Base-by-base conservation (phyloP, 331 rosid species). In the Acacia concinna region DNA sequence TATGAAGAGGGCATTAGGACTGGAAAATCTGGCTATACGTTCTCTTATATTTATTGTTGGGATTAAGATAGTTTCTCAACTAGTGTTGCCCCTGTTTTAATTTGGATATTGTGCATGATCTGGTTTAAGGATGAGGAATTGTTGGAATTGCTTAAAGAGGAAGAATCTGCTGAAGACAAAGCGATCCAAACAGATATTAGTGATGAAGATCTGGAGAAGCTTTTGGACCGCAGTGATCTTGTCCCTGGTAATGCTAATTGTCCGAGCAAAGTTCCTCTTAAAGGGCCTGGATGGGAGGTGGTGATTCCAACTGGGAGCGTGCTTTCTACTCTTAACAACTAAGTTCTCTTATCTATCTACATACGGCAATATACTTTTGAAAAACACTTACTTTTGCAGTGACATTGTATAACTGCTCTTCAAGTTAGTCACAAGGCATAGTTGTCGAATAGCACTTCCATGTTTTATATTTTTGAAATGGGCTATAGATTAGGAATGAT, bases 251-350 rank as follows among this genome's bases (percentile, higher is more conserved):
- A 78, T 20, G 38, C 25, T 0, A 71, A 81, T 40, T 64, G 76
- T 47, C 68, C 84, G 28, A 83, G 6, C 2, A 65, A 44, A 23
- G 28, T 79, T 77, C 89, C 98, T 9, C 86, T 86, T 14, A 88
- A 86, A 75, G 99, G 99, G 27, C 98, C 97, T 57, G 99, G 99
- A 46, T 96, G 99, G 99, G 97, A 96, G 83, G 98, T 96, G 81
- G 99, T 96, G 83, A 70, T 90, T 56, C 90, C 99, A 0, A 79
- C 87, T 37, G 99, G 96, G 31, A 90, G 93, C 80, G 78, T 96
- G 93, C 99, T 96, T 34, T 91, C 99, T 60, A 88, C 97, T 38
- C 97, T 96, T 5, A 90, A 87, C 81, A 87, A 92, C 44, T 96
- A 72, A 82, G 43, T 38, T 40, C 72, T 41, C 15, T 14, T 57